A percentile compares a stretch with the other conserved stretches of the same genome.
Conservation (phyloP, 2,329 filamentous ascomycete species). For the Penicillium sp. region DNA sequence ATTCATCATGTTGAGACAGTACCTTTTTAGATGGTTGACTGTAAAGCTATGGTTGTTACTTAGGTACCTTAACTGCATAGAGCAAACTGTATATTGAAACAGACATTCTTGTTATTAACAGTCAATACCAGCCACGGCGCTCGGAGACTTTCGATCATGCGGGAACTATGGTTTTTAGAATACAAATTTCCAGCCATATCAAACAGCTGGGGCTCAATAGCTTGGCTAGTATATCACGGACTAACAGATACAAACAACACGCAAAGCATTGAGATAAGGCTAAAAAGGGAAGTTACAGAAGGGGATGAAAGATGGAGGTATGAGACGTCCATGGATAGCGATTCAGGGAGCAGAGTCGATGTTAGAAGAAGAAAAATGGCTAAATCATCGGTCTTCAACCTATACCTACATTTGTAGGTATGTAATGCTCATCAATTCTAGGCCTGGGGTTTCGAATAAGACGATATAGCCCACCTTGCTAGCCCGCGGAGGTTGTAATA, state of each 20-base stretch:
- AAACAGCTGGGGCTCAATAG: background rate
- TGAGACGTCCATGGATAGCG: background rate
- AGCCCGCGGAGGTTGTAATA: no score
- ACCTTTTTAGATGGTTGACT: background rate
- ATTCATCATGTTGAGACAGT: background rate
- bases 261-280: background rate
- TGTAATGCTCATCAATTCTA: background rate
- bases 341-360: background rate
- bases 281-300: background rate
- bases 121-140: background rate
- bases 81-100: background rate
- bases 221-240: background rate
- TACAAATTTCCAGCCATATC: background rate
- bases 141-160: background rate
- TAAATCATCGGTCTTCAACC: background rate
- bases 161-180: background rate
- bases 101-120: background rate
- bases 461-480: background rate
- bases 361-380: background rate
- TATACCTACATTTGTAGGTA: background rate
- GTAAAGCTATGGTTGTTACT: background rate
- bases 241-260: background rate
- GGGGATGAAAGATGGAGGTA: background rate
- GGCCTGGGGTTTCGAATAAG: background rate
- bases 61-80: no score